Evolutionary conservation across 768 basidiomycete genomes (phyloP).

Genomic region (Leccinum variicolor): DNA sequence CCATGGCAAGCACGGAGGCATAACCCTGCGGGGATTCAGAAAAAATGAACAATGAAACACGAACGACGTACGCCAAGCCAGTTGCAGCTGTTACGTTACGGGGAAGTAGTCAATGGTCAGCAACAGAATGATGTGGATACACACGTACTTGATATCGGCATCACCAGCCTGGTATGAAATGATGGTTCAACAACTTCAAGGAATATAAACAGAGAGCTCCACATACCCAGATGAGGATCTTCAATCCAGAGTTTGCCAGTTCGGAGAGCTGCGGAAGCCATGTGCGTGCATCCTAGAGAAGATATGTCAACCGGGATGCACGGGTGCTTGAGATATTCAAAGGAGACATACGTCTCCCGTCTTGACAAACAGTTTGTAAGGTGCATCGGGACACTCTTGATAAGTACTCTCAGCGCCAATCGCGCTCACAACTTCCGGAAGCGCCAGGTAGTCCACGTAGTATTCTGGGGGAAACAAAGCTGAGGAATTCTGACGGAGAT

Average conservation of each 20-base stretch:
- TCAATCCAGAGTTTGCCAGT: constrained; percentile 36
- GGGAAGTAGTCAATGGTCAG: constrained; percentile 3
- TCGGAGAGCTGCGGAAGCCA: constrained; percentile 35
- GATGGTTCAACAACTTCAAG: neutral
- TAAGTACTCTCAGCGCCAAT: constrained; percentile 56
- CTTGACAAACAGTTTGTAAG: constrained; percentile 38
- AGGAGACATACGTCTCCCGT: constrained; percentile 55
- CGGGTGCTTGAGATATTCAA: neutral
- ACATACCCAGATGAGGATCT: constrained; percentile 40
- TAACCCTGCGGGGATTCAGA: constrained; percentile 23
- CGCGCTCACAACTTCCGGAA: constrained; percentile 32
- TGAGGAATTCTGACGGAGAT: constrained; percentile 54
- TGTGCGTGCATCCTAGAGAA: constrained; percentile 33
- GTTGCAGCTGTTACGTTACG: constrained; percentile 10
- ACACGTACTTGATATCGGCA: constrained; percentile 25
- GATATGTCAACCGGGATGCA: neutral
- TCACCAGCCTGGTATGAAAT: constrained; percentile 23
- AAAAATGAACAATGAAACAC: neutral
- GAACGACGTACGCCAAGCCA: constrained; percentile 33
- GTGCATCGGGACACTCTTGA: constrained; percentile 45
- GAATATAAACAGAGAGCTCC: too few species aligned
- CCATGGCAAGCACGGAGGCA: constrained; percentile 41
- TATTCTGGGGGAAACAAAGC: constrained; percentile 55
- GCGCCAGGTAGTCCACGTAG: constrained; percentile 45
- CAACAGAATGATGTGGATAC: neutral